phyloP scores from a whole-genome alignment of 768 basidiomycete genomes.

The Mycena chlorophos region DNA sequence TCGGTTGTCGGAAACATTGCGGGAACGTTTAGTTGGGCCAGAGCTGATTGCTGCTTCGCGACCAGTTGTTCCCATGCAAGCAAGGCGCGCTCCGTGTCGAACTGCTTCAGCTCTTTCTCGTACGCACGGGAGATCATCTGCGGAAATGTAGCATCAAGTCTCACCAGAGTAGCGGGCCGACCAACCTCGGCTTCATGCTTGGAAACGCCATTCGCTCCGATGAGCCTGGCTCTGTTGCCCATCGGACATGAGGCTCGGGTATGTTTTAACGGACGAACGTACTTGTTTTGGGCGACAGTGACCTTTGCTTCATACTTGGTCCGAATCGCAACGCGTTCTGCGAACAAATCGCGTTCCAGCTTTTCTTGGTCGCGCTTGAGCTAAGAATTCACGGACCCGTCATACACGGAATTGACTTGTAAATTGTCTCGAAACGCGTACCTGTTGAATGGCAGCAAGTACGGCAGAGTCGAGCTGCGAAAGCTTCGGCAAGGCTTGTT shows the following conservation, averaged over 20 bases:
- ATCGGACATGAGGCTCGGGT: slow-evolving; percentile 1
- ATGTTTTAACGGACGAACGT: slow-evolving; percentile 24
- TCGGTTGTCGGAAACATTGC: slow-evolving; percentile 64
- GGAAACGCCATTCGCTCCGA: slow-evolving; percentile 57
- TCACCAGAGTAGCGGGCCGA: slow-evolving; percentile 9
- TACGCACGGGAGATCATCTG: slow-evolving; percentile 69
- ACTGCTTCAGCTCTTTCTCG: slow-evolving; percentile 62
- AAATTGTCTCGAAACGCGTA: slow-evolving; percentile 30
- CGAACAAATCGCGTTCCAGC: slow-evolving; percentile 68
- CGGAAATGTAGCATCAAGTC: too few relatives aligned
- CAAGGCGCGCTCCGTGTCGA: slow-evolving; percentile 69
- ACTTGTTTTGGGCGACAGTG: slow-evolving; percentile 68
- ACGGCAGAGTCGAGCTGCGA: slow-evolving; percentile 58
- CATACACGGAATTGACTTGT: slow-evolving; percentile 1
- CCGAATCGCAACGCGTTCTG: slow-evolving; percentile 62
- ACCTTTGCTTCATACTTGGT: slow-evolving; percentile 71
- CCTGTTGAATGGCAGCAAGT: slow-evolving; percentile 51
- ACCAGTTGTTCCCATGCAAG: slow-evolving; percentile 79
- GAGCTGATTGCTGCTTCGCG: slow-evolving; percentile 63
- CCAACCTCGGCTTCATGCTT: slow-evolving; percentile 69
- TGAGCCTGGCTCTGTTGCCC: slow-evolving; percentile 58
- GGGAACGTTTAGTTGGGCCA: slow-evolving; percentile 65
- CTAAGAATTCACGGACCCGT: slow-evolving; percentile 46
- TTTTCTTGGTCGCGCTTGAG: slow-evolving; percentile 70
- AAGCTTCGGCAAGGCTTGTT: slow-evolving; percentile 68